Evolutionary conservation across 805 yeast species (phyloP).

Genomic region (Citeromyces matritensis): DNA sequence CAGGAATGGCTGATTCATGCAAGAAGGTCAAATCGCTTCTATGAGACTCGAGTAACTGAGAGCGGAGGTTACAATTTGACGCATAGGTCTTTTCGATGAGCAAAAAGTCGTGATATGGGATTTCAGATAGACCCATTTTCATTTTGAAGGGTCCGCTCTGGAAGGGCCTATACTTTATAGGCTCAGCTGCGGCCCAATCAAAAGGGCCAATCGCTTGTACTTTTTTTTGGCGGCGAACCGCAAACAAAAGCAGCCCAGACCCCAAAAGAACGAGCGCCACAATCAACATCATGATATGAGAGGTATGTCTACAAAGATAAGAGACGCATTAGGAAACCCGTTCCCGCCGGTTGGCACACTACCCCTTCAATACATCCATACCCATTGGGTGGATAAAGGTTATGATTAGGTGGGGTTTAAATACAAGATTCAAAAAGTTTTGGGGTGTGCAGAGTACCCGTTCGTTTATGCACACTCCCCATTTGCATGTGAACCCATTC

Average conservation of each 20-base stretch:
- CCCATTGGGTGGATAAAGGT: no score
- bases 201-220: constrained; percentile 18
- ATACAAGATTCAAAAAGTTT: neutral
- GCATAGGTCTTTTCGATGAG: constrained; percentile 46
- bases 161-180: constrained; percentile 38
- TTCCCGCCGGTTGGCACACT: no score
- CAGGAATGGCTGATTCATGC: constrained; percentile 14
- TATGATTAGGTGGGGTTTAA: constrained; percentile 22
- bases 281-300: neutral
- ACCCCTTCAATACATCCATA: constrained; percentile 1
- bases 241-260: neutral
- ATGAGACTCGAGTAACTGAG: constrained; percentile 15
- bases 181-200: constrained; percentile 26
- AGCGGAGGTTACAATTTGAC: constrained; percentile 23
- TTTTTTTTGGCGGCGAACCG: constrained; percentile 4
- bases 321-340: neutral
- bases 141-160: constrained; percentile 33
- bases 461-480: no score
- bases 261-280: neutral
- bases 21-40: constrained; percentile 18
- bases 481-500: constrained; percentile 17
- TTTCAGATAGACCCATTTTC: constrained; percentile 29
- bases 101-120: constrained; percentile 38
- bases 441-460: neutral
- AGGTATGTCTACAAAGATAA: no score